Percentiles rank a stretch among this genome's conserved stretches.
phyloP scores from a whole-genome alignment of 768 basidiomycete species.

The Pleurotus pulmonarius region DNA sequence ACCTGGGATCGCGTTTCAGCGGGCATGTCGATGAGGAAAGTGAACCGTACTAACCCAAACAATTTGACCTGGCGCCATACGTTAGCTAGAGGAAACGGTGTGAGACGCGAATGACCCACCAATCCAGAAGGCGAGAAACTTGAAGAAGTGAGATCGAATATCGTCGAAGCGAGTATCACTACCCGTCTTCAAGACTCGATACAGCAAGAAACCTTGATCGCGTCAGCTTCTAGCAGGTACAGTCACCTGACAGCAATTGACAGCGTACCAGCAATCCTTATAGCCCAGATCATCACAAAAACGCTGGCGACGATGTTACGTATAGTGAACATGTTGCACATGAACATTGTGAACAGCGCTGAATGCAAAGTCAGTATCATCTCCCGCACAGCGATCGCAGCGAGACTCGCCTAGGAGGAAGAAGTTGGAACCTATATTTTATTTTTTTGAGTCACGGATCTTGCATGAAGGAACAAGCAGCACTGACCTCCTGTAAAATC shows the following conservation, averaged over 20 bases:
- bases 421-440: conserved; percentile 54
- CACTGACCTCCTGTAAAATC: conserved; percentile 57
- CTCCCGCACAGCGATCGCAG: not conserved
- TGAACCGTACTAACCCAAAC: conserved; percentile 44
- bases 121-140: conserved; percentile 61
- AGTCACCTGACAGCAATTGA: not conserved
- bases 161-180: conserved; percentile 66
- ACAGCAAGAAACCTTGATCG: conserved; percentile 53
- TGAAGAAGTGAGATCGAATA: conserved; percentile 62
- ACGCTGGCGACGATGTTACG: conserved; percentile 55
- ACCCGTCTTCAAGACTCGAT: conserved; percentile 66
- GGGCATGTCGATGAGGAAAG: not conserved
- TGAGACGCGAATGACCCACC: conserved; percentile 23
- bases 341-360: conserved; percentile 60
- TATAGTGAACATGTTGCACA: conserved; percentile 58
- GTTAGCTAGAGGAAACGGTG: conserved; percentile 1
- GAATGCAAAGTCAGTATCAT: conserved; percentile 6
- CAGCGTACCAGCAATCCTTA: conserved; percentile 46
- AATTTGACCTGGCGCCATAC: conserved; percentile 40
- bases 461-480: conserved; percentile 7
- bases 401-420: conserved; percentile 47
- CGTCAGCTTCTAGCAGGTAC: not conserved
- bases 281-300: conserved; percentile 67
- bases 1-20: conserved; percentile 28
- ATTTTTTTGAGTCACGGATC: not conserved